These are phyloP conservation scores for Borovskyia barvae DNA, from an alignment of 208 protist genomes.

Conservation along the genomic window DNA sequence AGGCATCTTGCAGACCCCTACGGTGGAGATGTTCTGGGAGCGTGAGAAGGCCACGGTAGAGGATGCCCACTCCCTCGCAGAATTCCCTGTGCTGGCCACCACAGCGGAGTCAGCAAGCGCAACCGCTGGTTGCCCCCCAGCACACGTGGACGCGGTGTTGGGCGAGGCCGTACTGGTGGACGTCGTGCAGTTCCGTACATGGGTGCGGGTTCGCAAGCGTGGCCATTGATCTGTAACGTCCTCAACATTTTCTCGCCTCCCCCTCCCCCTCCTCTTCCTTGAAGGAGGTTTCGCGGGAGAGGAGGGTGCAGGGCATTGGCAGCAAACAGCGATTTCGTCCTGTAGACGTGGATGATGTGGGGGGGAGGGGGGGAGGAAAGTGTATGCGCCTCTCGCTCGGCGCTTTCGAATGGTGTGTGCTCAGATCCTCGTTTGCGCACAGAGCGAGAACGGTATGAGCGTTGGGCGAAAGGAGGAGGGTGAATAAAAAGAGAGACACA, in stretches of 20 bases:
- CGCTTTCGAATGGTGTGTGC: no score
- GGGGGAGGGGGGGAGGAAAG: no score
- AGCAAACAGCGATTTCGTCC: no score
- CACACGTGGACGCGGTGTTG: conserved; percentile 5
- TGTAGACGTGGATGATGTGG: no score
- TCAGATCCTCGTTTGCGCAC: no score
- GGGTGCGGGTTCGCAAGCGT: conserved; percentile 47
- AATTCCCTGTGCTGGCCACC: no score
- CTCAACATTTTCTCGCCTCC: not conserved
- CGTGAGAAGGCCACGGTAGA: conserved; percentile 1
- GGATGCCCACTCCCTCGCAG: no score
- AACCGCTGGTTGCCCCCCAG: not conserved
- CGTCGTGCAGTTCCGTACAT: conserved; percentile 65
- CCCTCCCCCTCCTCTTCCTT: not conserved
- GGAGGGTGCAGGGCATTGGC: not conserved
- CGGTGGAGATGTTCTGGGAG: conserved; percentile 61
- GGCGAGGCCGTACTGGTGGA: conserved; percentile 57
- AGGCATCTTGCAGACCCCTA: conserved; percentile 50
- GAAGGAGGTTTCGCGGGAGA: not conserved
- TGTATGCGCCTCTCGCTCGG: no score
- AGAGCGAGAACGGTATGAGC: no score
- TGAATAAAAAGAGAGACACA: no score
- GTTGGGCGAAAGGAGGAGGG: no score
- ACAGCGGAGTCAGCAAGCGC: not conserved
- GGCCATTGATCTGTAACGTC: conserved; percentile 4